Percentiles rank a stretch among this genome's conserved stretches.
These are phyloP conservation scores for Diaporthe citri DNA, from an alignment of 2,329 filamentous ascomycete genomes.

Conservation along the genomic window DNA sequence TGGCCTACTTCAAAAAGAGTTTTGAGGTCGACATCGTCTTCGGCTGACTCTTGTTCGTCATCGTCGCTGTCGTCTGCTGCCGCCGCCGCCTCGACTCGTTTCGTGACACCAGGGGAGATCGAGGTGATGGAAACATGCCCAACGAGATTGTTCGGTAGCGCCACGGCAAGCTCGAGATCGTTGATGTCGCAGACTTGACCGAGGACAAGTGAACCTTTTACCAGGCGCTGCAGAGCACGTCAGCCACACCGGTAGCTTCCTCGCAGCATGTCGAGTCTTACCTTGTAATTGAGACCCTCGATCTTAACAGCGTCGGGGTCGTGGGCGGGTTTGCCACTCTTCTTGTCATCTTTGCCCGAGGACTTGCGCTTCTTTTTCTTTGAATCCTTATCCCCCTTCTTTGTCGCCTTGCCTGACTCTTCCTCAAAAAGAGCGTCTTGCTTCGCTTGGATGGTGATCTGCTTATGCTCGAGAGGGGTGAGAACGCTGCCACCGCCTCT, in stretches of 20 bases:
- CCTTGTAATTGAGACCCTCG: constrained; percentile 91
- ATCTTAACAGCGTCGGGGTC: constrained; percentile 75
- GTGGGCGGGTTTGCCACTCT: constrained; percentile 56
- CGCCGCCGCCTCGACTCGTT: constrained; percentile 78
- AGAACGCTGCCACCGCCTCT: constrained; percentile 91
- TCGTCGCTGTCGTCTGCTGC: constrained; percentile 68
- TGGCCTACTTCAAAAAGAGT: constrained; percentile 86
- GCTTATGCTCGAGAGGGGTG: constrained; percentile 94
- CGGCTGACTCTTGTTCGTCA: constrained; percentile 61
- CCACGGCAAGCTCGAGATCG: constrained; percentile 80
- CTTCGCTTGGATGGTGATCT: constrained; percentile 94
- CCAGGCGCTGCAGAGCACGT: constrained; percentile 72
- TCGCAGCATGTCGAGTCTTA: constrained; percentile 54
- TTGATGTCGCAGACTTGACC: constrained; percentile 89
- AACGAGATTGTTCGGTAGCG: constrained; percentile 91
- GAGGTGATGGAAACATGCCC: constrained; percentile 93
- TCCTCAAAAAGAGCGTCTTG: constrained; percentile 93
- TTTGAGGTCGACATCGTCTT: constrained; percentile 77
- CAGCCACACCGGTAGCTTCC: neutral
- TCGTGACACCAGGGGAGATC: constrained; percentile 84
- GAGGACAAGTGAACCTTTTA: constrained; percentile 87
- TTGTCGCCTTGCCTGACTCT: constrained; percentile 66
- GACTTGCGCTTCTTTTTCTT: constrained; percentile 70
- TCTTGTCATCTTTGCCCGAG: constrained; percentile 63
- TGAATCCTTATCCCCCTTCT: constrained; percentile 56